Evolutionary conservation across 2,329 filamentous ascomycete species (phyloP), one percentile per base, ranked within the genome.

Genomic region (Hypomyces perniciosus): DNA sequence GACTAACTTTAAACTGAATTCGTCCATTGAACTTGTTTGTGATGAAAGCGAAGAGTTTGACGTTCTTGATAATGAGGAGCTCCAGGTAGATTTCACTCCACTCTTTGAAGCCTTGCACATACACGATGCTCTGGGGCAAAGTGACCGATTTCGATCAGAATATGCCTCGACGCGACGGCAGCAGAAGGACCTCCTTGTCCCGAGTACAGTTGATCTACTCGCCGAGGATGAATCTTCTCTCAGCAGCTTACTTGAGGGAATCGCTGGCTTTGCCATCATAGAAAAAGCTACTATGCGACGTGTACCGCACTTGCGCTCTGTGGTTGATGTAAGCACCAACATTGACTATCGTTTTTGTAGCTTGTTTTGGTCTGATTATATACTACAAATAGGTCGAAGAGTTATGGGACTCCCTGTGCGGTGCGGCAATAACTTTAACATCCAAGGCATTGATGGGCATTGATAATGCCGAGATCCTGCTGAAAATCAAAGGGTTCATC

Each of bases 371-470:
- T 46, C 39, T 55, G 46, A 57, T 37, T n/a, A 12, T 38, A 12
- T 38, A 34, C 7, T 12, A 12, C 38, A 20, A 20, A 20, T 20
- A 91, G 87, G 84, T 96, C n/a, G 93, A 99, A 63, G 93, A 97
- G 68, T 74, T 99, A 2, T 99, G 93, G 93, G 92, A 97, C 62
- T 96, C 91, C 0, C 93, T 97, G 88, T 97, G 92, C 64, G 88
- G 91, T 62, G 84, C 86, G 41, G 86, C 89, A 1, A 90, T 97
- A 58, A 80, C 78, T 7, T 75, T 97, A 44, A 95, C 95, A 55
- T 84, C 85, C 1, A 88, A 85, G 59, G 86, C 89, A 0, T 73
- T 99, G 4, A 79, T 81, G 45, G 82, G 84, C 38, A 82, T 99
- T n/a, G 84, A 83, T 52, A 93, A 95, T 64, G 90, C 93, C 9